Evolutionary conservation across 169 alveolate genomes (phyloP), one percentile per base, ranked within the genome.

Genomic region (Plasmodium fragile): DNA sequence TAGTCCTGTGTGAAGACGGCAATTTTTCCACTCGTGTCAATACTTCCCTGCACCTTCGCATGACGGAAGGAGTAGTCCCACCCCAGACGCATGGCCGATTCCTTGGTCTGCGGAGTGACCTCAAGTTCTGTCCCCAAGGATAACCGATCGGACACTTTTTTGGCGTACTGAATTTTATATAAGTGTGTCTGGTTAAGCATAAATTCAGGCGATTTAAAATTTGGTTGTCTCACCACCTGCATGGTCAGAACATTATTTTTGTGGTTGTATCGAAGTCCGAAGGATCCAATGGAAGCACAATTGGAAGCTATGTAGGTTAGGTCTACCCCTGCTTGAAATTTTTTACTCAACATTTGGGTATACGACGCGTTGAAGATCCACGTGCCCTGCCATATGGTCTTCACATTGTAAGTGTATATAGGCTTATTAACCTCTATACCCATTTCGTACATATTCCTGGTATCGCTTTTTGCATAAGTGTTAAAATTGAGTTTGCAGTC

Each of bases 11-110:
- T 97, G 36, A 96, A 97, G 71, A 97, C 96, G n/a, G 99, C 95
- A 32, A 98, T 96, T 59, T 97, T 96, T 6, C 99, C 99, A 70
- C 97, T 79, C 13, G 98, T 96, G 93, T 98, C 99, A 25, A 98
- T 92, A 81, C 93, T 70, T 10, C 99, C 99, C 96, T 98, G 99
- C 25, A 98, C 98, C 28, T 98, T 96, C 6, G 99, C 99, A 90
- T 98, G 98, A 71, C 98, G 93, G 93, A 98, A 98, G 39, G 97
- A 81, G 94, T 98, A 98, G 80, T 98, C 99, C 98, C 98, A 98
- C 2, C 98, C 99, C 95, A 95, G 94, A 43, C 92, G 77, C 87
- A 93, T 78, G 4, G 98, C 98, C 0, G 98, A 96, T 72, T 96
- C 97, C 81, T 89, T 83, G 28, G 97, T 91, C 53, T 95, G 92